These are phyloP conservation scores for Acanthamoeba royreba DNA, from an alignment of 208 protist genomes.

Conservation along the genomic window DNA sequence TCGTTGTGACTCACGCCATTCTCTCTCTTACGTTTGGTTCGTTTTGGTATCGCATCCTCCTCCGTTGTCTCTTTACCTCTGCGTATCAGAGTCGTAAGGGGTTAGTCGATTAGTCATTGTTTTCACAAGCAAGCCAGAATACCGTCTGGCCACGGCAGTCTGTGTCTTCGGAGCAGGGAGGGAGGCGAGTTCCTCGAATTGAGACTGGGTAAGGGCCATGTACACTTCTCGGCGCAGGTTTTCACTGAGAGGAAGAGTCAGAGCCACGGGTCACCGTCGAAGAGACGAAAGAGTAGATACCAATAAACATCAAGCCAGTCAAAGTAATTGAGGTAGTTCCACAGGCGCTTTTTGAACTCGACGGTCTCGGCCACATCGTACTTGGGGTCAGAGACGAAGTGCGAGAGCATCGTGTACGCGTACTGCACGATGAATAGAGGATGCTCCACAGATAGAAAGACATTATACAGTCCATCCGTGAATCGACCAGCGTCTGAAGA, in stretches of 20 bases:
- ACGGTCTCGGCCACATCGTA: neutral
- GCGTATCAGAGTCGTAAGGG: neutral
- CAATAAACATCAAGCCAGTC: conserved; percentile 15
- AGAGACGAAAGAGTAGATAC: neutral
- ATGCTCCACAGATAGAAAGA: conserved; percentile 11
- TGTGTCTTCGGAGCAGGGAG: neutral
- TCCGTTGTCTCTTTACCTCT: neutral
- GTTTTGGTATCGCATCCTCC: neutral
- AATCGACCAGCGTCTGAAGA: neutral
- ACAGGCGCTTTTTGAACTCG: neutral
- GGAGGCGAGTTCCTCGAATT: neutral
- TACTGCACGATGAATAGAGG: neutral
- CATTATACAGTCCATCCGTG: neutral
- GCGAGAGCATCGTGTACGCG: neutral
- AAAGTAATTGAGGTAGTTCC: neutral
- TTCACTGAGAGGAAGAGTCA: neutral
- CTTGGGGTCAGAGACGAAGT: neutral
- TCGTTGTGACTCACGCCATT: neutral
- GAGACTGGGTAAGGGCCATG: neutral
- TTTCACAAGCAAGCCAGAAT: neutral
- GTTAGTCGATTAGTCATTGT: neutral
- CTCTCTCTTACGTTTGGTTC: neutral
- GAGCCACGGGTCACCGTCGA: neutral
- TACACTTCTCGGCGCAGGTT: neutral
- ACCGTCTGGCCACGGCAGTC: neutral